Base-by-base conservation (phyloP, 768 basidiomycete genomes). In the Dictyophora rubrovolvata region DNA sequence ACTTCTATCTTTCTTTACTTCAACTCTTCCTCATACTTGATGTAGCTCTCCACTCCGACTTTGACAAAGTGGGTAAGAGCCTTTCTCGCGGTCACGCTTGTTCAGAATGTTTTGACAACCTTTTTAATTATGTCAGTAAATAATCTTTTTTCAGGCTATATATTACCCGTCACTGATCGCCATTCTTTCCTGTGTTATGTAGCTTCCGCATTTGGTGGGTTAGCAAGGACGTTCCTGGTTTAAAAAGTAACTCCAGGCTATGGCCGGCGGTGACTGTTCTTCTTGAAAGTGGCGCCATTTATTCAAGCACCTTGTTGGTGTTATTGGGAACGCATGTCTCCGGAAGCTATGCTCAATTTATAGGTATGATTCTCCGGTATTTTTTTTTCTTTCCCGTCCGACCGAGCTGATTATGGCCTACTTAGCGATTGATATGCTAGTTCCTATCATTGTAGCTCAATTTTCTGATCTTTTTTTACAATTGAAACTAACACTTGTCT, bases 251-350 rank as follows among this genome's bases (percentile, higher is more conserved):
- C 42, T 68, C 65, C 56, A n/a, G n/a, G n/a, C 60, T 73, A 48
- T 64, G 65, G 28, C 74, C 73, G 1, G 55, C 73, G 42, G 65
- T 73, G 58, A 65, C 70, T 35, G 65, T 74, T 53, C 67, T 74
- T 17, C 63, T 75, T 34, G 73, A 75, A 62, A 71, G 70, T 22
- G 72, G 74, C 12, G 69, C 71, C 1, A 67, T 75, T 4, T 74
- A 74, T 60, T 72, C 70, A 23, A 64, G 65, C 36, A 69, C 70
- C 14, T 66, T 75, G 16, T 63, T 70, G 4, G 55, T 62, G 20
- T 65, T 74, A 22, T 68, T 73, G 34, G 66, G 72, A 33, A 56
- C 72, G 10, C 74, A 72, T 62, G 65, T 68, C 58, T 56, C 65
- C 18, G 63, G 69, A 54, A 69, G 69, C 16, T 73, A 69, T 70